These are phyloP conservation scores for Vigna hirtella DNA, from an alignment of 306 rosid species.

Conservation along the genomic window DNA sequence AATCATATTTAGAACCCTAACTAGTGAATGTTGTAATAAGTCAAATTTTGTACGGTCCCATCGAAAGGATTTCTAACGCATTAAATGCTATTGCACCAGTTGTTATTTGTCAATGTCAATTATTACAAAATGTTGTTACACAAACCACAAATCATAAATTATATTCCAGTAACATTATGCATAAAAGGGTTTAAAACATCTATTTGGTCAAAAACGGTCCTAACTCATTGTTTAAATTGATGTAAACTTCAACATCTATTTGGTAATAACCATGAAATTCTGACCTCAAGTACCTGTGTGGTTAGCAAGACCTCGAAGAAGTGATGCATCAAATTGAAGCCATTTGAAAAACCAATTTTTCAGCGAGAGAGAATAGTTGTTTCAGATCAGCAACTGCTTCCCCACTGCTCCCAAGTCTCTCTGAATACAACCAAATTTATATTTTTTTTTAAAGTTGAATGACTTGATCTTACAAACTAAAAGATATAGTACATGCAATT, in stretches of 20 bases:
- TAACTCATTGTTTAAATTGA: neutral
- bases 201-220: constrained; percentile 29
- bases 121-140: neutral
- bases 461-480: constrained; percentile 25
- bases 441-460: constrained; percentile 25
- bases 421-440: constrained; percentile 56
- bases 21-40: no score
- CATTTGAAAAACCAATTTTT: constrained; percentile 91
- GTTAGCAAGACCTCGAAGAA: constrained; percentile 97
- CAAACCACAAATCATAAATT: neutral
- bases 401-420: constrained; percentile 73
- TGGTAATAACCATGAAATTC: constrained; percentile 38
- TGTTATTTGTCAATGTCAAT: neutral
- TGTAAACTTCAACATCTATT: constrained; percentile 27
- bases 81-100: neutral
- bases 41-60: neutral
- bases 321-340: constrained; percentile 94
- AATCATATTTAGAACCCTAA: no score
- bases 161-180: constrained; percentile 14
- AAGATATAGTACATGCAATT: neutral
- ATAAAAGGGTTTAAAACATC: constrained; percentile 6
- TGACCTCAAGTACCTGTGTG: constrained; percentile 97
- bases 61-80: neutral
- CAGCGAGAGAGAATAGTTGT: constrained; percentile 85
- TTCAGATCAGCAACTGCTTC: constrained; percentile 90